phyloP scores from a whole-genome alignment of 2,329 filamentous ascomycete species.

The Apiospora saccharicola region DNA sequence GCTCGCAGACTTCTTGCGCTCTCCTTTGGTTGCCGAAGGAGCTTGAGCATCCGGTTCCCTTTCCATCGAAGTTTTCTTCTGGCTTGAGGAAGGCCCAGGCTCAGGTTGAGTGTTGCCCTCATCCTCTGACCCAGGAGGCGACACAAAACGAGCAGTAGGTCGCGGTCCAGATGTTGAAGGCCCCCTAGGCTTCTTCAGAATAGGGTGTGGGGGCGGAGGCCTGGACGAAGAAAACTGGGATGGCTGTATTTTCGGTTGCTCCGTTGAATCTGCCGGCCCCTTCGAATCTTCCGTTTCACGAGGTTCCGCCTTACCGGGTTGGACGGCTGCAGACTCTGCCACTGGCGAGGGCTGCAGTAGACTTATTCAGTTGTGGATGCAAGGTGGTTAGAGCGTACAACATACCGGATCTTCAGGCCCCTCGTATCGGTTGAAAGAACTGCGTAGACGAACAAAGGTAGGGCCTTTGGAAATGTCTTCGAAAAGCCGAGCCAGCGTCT shows the following conservation, averaged over 20 bases:
- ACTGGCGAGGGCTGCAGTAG: conserved; percentile 24
- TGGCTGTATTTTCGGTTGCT: conserved; percentile 31
- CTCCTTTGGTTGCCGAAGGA: conserved; percentile 35
- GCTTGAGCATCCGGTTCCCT: conserved; percentile 29
- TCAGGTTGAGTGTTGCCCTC: conserved; percentile 41
- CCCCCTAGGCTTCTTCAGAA: conserved; percentile 65
- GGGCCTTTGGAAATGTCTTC: conserved; percentile 65
- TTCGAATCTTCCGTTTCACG: conserved; percentile 34
- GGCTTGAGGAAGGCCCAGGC: conserved; percentile 5
- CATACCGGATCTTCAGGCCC: conserved; percentile 51
- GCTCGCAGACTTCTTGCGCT: conserved; percentile 33
- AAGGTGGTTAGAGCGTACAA: conserved; percentile 31
- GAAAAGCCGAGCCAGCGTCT: conserved; percentile 62
- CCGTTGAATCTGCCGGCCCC: conserved; percentile 4
- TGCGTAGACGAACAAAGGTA: conserved; percentile 62
- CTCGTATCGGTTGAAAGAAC: conserved; percentile 62
- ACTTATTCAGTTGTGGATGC: conserved; percentile 30
- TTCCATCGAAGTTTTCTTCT: conserved; percentile 34
- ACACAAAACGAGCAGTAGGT: conserved; percentile 68
- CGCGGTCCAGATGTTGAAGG: conserved; percentile 61
- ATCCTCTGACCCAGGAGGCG: conserved; percentile 58
- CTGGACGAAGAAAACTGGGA: conserved; percentile 52
- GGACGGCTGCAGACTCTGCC: background rate
- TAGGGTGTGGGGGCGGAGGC: conserved; percentile 61
- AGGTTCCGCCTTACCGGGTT: background rate